Percentiles rank a stretch among this genome's conserved stretches.
Conservation (phyloP, 768 basidiomycete species). For the Leccinum boreale region DNA sequence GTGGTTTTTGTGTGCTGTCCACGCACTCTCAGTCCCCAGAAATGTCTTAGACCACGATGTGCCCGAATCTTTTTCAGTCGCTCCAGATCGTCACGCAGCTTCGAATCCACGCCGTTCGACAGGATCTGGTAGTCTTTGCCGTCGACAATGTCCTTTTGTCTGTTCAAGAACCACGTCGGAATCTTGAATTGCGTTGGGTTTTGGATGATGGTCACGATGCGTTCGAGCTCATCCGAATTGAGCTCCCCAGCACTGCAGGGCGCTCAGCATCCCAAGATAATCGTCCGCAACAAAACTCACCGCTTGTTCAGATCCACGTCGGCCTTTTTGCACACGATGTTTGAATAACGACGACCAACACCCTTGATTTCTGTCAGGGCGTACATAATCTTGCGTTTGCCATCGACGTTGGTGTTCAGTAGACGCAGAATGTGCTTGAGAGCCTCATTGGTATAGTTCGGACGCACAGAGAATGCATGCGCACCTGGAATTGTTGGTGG, state of each 20-base stretch:
- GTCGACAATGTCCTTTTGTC: constrained; percentile 96
- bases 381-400: constrained; percentile 99
- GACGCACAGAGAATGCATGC: constrained; percentile 10
- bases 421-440: constrained; percentile 96
- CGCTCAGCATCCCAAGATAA: constrained; percentile 5
- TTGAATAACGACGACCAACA: constrained; percentile 98
- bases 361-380: constrained; percentile 99
- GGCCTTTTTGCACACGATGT: constrained; percentile 99
- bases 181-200: constrained; percentile 99
- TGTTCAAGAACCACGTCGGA: constrained; percentile 98
- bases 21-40: constrained; percentile 92
- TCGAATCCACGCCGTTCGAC: constrained; percentile 96
- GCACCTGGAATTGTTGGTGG: constrained; percentile 92
- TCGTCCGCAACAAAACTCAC: constrained; percentile 45
- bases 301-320: constrained; percentile 99
- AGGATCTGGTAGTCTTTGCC: constrained; percentile 96
- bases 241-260: constrained; percentile 87
- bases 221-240: constrained; percentile 99
- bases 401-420: constrained; percentile 99
- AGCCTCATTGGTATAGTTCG: constrained; percentile 1
- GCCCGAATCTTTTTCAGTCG: constrained; percentile 98
- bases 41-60: constrained; percentile 90
- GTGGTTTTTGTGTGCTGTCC: constrained; percentile 99
- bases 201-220: constrained; percentile 98
- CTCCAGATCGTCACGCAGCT: constrained; percentile 97